Percentiles rank a stretch among this genome's conserved stretches.
These are phyloP conservation scores for Lactarius trivialis DNA, from an alignment of 768 basidiomycete species.

Conservation along the genomic window DNA sequence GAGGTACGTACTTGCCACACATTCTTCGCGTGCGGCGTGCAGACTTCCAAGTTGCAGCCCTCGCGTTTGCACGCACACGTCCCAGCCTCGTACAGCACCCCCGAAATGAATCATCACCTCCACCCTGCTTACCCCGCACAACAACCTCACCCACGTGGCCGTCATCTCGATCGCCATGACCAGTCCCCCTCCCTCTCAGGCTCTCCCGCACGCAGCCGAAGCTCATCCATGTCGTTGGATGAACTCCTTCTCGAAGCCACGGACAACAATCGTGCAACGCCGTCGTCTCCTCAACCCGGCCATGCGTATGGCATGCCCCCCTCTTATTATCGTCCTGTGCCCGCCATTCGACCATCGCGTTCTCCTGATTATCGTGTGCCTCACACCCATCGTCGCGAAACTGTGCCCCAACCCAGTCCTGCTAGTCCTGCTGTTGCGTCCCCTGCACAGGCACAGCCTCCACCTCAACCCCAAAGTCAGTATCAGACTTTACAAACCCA, in stretches of 20 bases:
- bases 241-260: constrained; percentile 43
- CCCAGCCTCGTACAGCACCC: constrained; percentile 23
- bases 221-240: constrained; percentile 36
- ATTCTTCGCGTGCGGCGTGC: neutral
- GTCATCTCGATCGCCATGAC: constrained; percentile 21
- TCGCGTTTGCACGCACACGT: constrained; percentile 25
- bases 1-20: constrained; percentile 25
- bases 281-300: constrained; percentile 17
- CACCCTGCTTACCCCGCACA: constrained; percentile 27
- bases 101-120: constrained; percentile 22
- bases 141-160: constrained; percentile 24
- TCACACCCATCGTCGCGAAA: constrained; percentile 9
- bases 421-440: constrained; percentile 17
- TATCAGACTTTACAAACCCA: constrained; percentile 52
- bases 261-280: constrained; percentile 32
- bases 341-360: constrained; percentile 12
- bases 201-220: constrained; percentile 33
- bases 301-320: constrained; percentile 29
- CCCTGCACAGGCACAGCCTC: constrained; percentile 22
- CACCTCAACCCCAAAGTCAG: constrained; percentile 32
- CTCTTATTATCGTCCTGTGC: constrained; percentile 22
- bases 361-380: constrained; percentile 15
- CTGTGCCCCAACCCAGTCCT: constrained; percentile 3
- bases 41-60: constrained; percentile 13
- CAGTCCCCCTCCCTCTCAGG: constrained; percentile 28